Base-by-base conservation (phyloP, 2,329 filamentous ascomycete species). In the Parasarocladium wereldwijsianum region DNA sequence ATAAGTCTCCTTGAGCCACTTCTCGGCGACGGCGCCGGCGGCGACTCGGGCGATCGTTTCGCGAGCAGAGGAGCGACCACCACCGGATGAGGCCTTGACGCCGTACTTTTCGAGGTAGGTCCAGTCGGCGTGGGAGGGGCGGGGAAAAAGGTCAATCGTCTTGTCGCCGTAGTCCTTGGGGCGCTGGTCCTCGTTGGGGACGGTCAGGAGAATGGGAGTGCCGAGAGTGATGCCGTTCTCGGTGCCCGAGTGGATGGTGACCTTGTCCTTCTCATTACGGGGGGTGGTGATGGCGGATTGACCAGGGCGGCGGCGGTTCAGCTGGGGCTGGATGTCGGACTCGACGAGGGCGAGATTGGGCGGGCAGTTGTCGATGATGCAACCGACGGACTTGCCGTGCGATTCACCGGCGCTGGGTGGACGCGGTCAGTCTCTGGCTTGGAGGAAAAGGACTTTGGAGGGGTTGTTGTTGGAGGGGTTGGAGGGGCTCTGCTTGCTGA, bases 61-160 rank as follows among this genome's bases (percentile, higher is more conserved):
- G 40, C 87, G 67, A n/a, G 90, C 90, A 51, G 78, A 86, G 51
- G 79, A 86, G 38, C 90, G 70, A 32, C 90, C 87, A 43, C 90
- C 87, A 34, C 90, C 87, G 37, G 76, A 85, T 51, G 74, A 82
- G 21, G 90, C 85, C 63, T 92, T 92, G 43, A 92, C 76, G 34
- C 87, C 87, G 54, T 98, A 98, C 61, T 96, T 96, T 55, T 93
- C 82, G 36, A 93, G 66, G 59, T 96, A 96, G 36, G 90, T 96
- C 72, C 80, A 94, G 58, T 96, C 87, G 36, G 90, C 87, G 57
- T 96, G 90, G 50, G 76, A 84, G 20, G 87, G 90, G 30, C 90
- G 71, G 4, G 90, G 90, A 66, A 79, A 96, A 38, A 75, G 60
- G 55, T 96, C 83, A 72, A 94, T 94, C 17, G 86, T 93, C 50